Evolutionary conservation across 352 stramenopile species (phyloP), one percentile per base, ranked within the genome.

Genomic region (Globisporangium paddicum): DNA sequence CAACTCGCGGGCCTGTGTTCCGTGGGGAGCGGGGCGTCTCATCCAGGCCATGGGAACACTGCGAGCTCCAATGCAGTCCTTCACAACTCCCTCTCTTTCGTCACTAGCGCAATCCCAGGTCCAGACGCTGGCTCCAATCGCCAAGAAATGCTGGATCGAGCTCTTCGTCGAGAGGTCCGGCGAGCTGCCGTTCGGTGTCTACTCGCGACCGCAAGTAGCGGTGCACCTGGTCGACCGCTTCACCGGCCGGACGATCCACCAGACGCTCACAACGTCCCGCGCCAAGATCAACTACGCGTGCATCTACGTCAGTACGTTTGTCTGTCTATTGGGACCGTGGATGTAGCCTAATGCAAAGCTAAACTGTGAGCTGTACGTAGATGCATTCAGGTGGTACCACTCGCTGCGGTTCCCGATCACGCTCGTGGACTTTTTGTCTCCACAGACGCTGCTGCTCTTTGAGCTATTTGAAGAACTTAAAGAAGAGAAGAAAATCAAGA

Each of bases 381-480:
- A 85, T 44, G 58, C 66, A 0, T 84, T 90, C 34, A 68, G 77
- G 60, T 90, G 80, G 80, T 70, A 75, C 34, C 55, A 85, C 69
- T 21, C 66, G 26, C 58, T 85, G 6, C 34, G 41, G 13, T 62
- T 82, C 19, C 55, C 66, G 1, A 25, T 77, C n/a, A 52, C 66
- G 41, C 58, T 86, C 35, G 42, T 37, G 5, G 65, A 72, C 0
- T 73, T 82, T 19, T 14, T 87, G 0, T 71, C 67, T 10, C 75
- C 79, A 1, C 68, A 66, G 38, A 67, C 69, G 13, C 48, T 84
- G 14, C 13, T 91, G 21, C 55, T 91, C 9, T 69, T 89, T 28
- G 81, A 91, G 52, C 55, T 91, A 8, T 48, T 88, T 13, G 71
- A 88, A 26, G n/a, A 55, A 6, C 19, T 16, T 37, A 58, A n/a